Evolutionary conservation across 139 green algal species (phyloP).

Genomic region (Volvox africanus): DNA sequence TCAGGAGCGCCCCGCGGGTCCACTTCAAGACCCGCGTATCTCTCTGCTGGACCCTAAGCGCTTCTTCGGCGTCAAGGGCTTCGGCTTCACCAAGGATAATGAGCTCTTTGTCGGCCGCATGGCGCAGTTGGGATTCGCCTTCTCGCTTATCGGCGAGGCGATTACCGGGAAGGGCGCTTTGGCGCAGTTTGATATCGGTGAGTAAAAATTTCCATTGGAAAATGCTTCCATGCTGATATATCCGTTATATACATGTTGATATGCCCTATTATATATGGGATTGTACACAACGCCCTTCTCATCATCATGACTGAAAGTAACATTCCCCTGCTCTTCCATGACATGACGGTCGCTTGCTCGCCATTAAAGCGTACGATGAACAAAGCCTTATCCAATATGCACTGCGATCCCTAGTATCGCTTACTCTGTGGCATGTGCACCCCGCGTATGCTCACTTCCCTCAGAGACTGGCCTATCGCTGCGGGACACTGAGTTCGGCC

Average conservation of each 20-base stretch:
- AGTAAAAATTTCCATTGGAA: constrained; percentile 9
- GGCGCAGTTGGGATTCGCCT: constrained; percentile 87
- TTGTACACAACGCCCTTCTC: too few species aligned
- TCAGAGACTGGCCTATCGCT: constrained; percentile 75
- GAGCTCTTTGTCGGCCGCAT: constrained; percentile 89
- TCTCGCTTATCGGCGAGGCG: constrained; percentile 79
- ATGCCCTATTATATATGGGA: too few species aligned
- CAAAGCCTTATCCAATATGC: too few species aligned
- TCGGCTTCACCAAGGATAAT: constrained; percentile 82
- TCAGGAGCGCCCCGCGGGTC: constrained; percentile 48
- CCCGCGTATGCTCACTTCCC: too few species aligned
- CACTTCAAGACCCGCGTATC: constrained; percentile 79
- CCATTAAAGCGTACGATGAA: too few species aligned
- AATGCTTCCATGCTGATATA: too few species aligned
- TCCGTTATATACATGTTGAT: too few species aligned
- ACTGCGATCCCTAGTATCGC: too few species aligned
- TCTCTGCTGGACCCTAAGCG: constrained; percentile 63
- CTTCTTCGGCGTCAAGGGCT: constrained; percentile 70
- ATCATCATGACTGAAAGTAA: too few species aligned
- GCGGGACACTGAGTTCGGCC: constrained; percentile 72
- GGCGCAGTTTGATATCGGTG: constrained; percentile 62
- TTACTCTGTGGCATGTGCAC: too few species aligned
- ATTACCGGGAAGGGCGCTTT: constrained; percentile 84
- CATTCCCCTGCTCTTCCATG: too few species aligned
- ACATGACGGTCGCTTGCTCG: too few species aligned